These are phyloP conservation scores for Solanum dulcamara DNA, from an alignment of 257 asterid genomes.

Conservation along the genomic window DNA sequence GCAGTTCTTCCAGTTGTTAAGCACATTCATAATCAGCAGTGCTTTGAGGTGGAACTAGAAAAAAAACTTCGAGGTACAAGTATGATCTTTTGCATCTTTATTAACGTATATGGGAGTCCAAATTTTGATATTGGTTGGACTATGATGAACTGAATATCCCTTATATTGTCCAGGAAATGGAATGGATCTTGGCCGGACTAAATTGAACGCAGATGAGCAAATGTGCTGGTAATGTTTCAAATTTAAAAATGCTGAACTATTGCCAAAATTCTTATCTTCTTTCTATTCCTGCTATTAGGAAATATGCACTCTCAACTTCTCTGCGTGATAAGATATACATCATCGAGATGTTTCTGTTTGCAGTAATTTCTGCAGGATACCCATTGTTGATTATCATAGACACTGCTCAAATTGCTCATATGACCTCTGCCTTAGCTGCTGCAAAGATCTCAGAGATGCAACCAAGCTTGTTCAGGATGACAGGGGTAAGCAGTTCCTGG, in stretches of 20 bases:
- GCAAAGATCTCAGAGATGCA: conserved; percentile 76
- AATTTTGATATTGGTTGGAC: neutral
- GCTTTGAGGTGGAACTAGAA: conserved; percentile 85
- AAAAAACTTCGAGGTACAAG: conserved; percentile 63
- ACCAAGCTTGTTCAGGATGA: conserved; percentile 33
- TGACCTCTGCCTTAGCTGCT: conserved; percentile 96
- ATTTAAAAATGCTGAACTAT: neutral
- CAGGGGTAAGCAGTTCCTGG: conserved; percentile 9
- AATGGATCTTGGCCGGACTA: conserved; percentile 78
- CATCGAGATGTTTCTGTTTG: neutral
- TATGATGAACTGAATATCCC: neutral
- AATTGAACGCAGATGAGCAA: conserved; percentile 93
- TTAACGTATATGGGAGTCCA: neutral
- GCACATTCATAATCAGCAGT: conserved; percentile 67
- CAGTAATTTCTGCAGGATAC: conserved; percentile 97
- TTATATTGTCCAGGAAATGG: conserved; percentile 52
- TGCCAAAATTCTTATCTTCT: neutral
- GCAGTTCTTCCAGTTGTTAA: conserved; percentile 85
- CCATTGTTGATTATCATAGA: conserved; percentile 88
- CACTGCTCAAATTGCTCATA: conserved; percentile 91
- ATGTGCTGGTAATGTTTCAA: conserved; percentile 79
- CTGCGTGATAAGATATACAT: neutral
- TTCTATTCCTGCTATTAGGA: neutral
- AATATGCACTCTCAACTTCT: neutral
- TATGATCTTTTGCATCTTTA: conserved; percentile 2